Conservation (phyloP, 805 yeast genomes). For the Suhomyces xylopsoci region DNA sequence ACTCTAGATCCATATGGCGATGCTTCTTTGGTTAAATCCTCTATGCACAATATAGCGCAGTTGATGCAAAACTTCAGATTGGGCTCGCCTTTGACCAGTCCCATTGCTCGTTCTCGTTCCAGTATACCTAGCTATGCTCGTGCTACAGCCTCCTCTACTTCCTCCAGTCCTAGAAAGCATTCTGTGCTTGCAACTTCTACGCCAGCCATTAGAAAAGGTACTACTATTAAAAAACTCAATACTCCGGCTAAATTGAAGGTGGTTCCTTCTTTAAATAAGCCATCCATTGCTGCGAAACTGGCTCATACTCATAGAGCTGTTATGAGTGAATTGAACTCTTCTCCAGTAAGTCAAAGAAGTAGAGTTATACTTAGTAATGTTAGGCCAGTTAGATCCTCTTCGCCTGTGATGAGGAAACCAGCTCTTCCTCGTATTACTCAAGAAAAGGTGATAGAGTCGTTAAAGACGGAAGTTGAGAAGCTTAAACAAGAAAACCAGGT, state of each 20-base stretch:
- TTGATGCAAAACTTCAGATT: conserved; percentile 19
- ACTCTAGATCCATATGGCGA: conserved; percentile 28
- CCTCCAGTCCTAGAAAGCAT: conserved; percentile 18
- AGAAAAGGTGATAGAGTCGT: conserved; percentile 6
- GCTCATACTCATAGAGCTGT: neutral
- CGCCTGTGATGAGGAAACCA: neutral
- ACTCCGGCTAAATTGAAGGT: conserved; percentile 10
- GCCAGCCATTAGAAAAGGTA: neutral
- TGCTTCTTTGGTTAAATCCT: conserved; percentile 21
- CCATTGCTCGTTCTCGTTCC: neutral
- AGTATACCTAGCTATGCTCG: conserved; percentile 23
- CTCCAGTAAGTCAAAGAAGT: neutral
- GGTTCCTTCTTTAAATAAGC: conserved; percentile 6
- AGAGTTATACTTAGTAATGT: too few relatives aligned
- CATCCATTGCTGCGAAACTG: conserved; percentile 6
- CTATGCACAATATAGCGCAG: conserved; percentile 23
- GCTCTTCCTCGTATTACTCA: neutral
- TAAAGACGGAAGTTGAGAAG: conserved; percentile 10
- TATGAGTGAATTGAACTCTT: conserved; percentile 3
- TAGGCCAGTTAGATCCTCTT: neutral
- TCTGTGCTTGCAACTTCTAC: conserved; percentile 2
- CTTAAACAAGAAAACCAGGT: conserved; percentile 9
- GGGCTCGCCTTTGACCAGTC: conserved; percentile 3
- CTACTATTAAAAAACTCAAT: conserved; percentile 3
- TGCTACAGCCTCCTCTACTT: conserved; percentile 28